Conservation (phyloP, 768 basidiomycete species). For the Tylopilus sp. region DNA sequence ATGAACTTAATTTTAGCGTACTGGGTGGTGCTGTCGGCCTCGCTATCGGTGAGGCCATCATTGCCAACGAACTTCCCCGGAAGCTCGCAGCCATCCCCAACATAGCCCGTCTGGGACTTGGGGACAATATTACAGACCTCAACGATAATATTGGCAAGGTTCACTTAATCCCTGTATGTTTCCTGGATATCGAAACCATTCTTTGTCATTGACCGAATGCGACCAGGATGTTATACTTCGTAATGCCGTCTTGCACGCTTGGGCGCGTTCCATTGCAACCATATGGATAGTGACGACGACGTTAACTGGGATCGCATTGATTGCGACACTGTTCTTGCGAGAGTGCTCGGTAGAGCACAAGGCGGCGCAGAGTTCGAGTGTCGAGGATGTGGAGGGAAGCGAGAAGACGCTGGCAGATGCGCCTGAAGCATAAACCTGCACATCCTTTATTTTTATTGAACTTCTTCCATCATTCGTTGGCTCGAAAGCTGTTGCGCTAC, state of each 20-base stretch:
- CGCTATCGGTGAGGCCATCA: slow-evolving; percentile 67
- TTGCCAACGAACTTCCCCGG: slow-evolving; percentile 46
- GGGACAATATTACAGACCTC: slow-evolving; percentile 40
- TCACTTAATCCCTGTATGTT: slow-evolving; percentile 22
- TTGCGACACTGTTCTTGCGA: slow-evolving; percentile 51
- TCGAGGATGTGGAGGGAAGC: neutral
- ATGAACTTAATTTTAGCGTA: slow-evolving; percentile 36
- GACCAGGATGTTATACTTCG: slow-evolving; percentile 48
- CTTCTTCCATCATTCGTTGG: too few relatives aligned
- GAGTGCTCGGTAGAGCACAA: slow-evolving; percentile 55
- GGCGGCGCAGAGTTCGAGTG: slow-evolving; percentile 28
- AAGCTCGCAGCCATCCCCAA: slow-evolving; percentile 35
- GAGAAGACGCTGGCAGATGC: neutral
- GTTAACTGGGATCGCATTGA: slow-evolving; percentile 48
- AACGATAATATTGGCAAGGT: slow-evolving; percentile 44
- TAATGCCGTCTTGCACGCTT: slow-evolving; percentile 53
- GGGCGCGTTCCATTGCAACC: slow-evolving; percentile 54
- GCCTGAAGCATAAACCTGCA: neutral
- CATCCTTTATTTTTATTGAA: too few relatives aligned
- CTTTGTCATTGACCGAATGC: neutral
- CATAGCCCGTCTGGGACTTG: slow-evolving; percentile 17
- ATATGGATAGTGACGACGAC: slow-evolving; percentile 69
- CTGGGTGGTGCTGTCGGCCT: slow-evolving; percentile 74
- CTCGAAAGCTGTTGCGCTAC: too few relatives aligned
- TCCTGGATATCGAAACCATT: too few relatives aligned